These are phyloP conservation scores for Kodamaea neixiangensis DNA, from an alignment of 805 yeast genomes.

Conservation along the genomic window DNA sequence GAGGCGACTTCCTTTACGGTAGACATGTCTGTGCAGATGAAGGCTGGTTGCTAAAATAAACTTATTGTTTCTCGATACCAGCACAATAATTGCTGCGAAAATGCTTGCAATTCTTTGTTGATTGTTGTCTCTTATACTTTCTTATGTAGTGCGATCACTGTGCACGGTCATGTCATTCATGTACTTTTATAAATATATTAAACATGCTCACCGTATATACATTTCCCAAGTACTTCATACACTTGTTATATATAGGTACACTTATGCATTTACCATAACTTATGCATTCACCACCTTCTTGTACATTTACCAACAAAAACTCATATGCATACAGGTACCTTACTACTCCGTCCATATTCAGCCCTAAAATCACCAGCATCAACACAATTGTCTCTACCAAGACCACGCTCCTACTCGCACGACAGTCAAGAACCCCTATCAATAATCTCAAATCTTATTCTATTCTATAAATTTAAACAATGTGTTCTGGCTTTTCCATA, in stretches of 20 bases:
- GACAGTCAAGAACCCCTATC: not conserved
- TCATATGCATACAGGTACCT: too few species aligned
- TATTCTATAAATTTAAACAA: constrained; percentile 7
- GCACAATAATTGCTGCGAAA: not conserved
- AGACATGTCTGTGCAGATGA: not conserved
- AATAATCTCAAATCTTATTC: not conserved
- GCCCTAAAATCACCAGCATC: too few species aligned
- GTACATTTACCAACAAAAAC: too few species aligned
- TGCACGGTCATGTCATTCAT: too few species aligned
- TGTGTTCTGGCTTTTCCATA: constrained; percentile 18
- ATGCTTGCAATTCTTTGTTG: not conserved
- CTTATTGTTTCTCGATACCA: not conserved
- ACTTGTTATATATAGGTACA: too few species aligned
- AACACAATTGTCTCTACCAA: too few species aligned
- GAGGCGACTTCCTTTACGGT: not conserved
- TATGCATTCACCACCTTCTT: too few species aligned
- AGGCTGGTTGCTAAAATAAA: not conserved
- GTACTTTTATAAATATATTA: too few species aligned
- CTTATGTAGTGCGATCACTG: not conserved
- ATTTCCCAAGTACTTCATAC: too few species aligned
- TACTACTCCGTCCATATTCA: too few species aligned
- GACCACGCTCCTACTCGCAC: not conserved
- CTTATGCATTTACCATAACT: too few species aligned
- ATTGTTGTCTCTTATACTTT: not conserved
- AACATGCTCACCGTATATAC: too few species aligned